Base-by-base conservation (phyloP, 768 basidiomycete species). In the Trametopsis cervina region DNA sequence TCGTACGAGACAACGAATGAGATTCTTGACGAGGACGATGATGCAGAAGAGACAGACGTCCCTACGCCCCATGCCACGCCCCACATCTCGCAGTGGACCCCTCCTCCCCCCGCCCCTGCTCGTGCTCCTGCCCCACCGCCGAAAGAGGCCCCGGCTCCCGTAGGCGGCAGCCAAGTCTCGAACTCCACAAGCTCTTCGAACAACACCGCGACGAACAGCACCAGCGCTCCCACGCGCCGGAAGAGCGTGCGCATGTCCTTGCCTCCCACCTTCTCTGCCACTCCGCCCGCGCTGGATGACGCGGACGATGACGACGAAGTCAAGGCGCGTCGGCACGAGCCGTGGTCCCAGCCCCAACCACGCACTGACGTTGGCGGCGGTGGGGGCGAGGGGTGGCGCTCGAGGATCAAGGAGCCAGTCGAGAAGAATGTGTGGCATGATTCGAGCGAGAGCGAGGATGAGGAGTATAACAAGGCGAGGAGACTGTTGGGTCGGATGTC, bases 221-320 rank as follows among this genome's bases (percentile, higher is more conserved):
- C n/a, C 18, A 22, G 38, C n/a, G 53, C 29, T 38, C 56, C 66
- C 11, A 43, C 55, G 1, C 63, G 77, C 10, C 60, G 74, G 27
- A 90, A 90, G 66, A 88, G 85, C 57, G 89, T 91, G 26, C 71
- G 89, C 5, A 81, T 91, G 44, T 86, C 84, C 23, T 63, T 89
- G 29, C 74, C 81, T 38, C 89, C 89, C 9, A 86, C 84, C 26
- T 88, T 84, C 61, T 84, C 84, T 4, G 66, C 80, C 0, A 75
- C 86, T 1, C 85, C 87, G 6, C 84, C 83, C 33, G 81, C 80
- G 29, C 61, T 75, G 40, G 76, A 77, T 21, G 75, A 78, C 5
- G 71, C 67, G 1, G 63, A 63, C 22, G 66, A 63, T 4, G 60
- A 52, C 6, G 53, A 15, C 2, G 47, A 40, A 29, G 15, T 12